phyloP scores from a whole-genome alignment of 2,329 filamentous ascomycete species.

The Zarea fungicola region DNA sequence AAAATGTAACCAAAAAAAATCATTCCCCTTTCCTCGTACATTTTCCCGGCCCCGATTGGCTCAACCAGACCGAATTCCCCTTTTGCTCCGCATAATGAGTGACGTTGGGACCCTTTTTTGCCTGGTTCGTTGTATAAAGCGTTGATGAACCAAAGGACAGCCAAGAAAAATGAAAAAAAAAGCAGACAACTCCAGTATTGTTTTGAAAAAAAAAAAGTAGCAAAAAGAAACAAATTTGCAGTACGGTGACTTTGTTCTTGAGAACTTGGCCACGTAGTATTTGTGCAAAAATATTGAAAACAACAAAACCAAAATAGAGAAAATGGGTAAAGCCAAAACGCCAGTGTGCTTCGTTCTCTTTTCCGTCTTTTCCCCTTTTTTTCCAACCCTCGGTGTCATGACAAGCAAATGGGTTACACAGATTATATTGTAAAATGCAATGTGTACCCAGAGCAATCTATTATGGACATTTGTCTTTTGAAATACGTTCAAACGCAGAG shows the following conservation, averaged over 20 bases:
- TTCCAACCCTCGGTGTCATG: no score
- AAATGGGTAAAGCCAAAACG: background rate
- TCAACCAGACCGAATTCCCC: background rate
- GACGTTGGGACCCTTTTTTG: no score
- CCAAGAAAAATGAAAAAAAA: background rate
- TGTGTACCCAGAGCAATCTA: background rate
- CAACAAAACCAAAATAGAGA: no score
- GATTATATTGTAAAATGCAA: no score
- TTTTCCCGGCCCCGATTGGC: no score
- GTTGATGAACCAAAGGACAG: background rate
- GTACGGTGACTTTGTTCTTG: background rate
- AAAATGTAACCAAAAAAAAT: background rate
- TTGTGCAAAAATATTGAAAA: no score
- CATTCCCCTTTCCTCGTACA: background rate
- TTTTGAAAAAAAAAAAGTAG: background rate
- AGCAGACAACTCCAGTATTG: slow-evolving; percentile 2
- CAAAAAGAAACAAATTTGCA: background rate
- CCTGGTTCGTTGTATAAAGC: background rate
- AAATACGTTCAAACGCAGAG: no score
- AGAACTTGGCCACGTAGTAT: background rate
- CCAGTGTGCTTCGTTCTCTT: background rate
- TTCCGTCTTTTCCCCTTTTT: no score
- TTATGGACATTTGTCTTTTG: no score
- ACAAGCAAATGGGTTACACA: background rate
- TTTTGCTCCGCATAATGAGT: slow-evolving; percentile 1